These are phyloP conservation scores for Pseudogymnoascus sp. DNA, from an alignment of 2,329 filamentous ascomycete species.

Conservation along the genomic window DNA sequence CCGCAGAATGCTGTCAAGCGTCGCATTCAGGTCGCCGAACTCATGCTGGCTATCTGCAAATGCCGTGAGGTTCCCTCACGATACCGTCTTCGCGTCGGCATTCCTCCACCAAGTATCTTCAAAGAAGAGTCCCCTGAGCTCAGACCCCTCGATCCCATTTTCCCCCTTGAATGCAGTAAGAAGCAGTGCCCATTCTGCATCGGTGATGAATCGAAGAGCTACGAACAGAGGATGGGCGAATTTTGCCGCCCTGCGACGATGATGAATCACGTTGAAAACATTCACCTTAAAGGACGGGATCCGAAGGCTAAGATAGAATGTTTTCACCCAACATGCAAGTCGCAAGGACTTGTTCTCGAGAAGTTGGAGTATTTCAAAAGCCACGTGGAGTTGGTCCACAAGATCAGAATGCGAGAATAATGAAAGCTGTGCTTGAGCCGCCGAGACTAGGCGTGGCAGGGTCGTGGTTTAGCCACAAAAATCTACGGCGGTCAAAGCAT, in stretches of 20 bases:
- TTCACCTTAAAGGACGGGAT: constrained; percentile 14
- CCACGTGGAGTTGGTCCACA: constrained; percentile 17
- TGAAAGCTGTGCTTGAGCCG: neutral
- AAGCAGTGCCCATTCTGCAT: constrained; percentile 19
- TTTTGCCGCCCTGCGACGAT: constrained; percentile 10
- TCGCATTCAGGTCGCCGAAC: constrained; percentile 13
- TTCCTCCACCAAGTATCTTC: constrained; percentile 4
- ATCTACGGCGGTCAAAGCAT: too few species aligned
- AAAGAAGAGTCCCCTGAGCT: constrained; percentile 12
- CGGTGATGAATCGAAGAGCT: constrained; percentile 14
- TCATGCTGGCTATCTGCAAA: constrained; percentile 13
- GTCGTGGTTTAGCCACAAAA: neutral
- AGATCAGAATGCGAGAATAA: constrained; percentile 15
- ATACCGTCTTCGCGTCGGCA: constrained; percentile 4
- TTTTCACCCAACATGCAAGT: constrained; percentile 13
- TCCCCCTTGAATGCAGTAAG: constrained; percentile 18
- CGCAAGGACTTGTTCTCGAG: constrained; percentile 18
- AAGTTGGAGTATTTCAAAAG: constrained; percentile 23
- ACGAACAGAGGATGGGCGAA: constrained; percentile 15
- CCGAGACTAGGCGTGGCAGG: neutral
- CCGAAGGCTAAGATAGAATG: constrained; percentile 5
- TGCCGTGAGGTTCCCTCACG: constrained; percentile 10
- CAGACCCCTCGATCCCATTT: neutral
- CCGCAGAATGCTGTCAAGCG: constrained; percentile 14
- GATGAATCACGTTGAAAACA: constrained; percentile 7